These are phyloP conservation scores for Eucalyptus tenuipes DNA, from an alignment of 345 rosid genomes.

Conservation along the genomic window DNA sequence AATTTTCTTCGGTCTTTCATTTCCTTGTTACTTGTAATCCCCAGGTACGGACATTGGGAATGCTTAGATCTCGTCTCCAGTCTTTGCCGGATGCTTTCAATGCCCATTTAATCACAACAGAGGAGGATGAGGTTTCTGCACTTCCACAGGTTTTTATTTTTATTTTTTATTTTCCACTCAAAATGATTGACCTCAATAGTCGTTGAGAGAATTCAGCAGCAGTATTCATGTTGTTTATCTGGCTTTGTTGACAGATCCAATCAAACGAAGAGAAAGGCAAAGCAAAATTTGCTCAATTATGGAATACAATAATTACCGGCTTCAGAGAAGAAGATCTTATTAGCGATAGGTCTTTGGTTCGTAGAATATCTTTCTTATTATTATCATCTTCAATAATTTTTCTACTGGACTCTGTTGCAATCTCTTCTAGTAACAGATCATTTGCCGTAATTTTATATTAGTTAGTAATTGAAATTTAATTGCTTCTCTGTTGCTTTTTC, in stretches of 20 bases:
- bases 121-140: slow-evolving; percentile 22
- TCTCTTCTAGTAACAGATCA: neutral
- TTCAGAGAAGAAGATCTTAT: slow-evolving; percentile 96
- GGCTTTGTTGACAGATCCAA: slow-evolving; percentile 24
- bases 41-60: slow-evolving; percentile 90
- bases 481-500: neutral
- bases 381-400: neutral
- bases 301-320: slow-evolving; percentile 90
- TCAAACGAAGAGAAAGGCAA: slow-evolving; percentile 40
- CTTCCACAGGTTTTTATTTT: too few species aligned
- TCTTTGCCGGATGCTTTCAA: slow-evolving; percentile 89
- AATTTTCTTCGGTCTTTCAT: neutral
- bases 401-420: neutral
- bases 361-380: neutral
- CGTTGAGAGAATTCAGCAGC: neutral
- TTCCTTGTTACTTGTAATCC: neutral
- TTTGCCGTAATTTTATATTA: neutral
- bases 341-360: slow-evolving; percentile 43
- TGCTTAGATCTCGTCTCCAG: slow-evolving; percentile 87
- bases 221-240: neutral
- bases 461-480: neutral
- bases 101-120: slow-evolving; percentile 60
- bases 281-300: slow-evolving; percentile 90
- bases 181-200: neutral
- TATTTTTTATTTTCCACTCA: neutral